A percentile compares a stretch with the other conserved stretches of the same genome.
phyloP scores from a whole-genome alignment of 2,329 filamentous ascomycete genomes.

The Diaporthe nobilis region DNA sequence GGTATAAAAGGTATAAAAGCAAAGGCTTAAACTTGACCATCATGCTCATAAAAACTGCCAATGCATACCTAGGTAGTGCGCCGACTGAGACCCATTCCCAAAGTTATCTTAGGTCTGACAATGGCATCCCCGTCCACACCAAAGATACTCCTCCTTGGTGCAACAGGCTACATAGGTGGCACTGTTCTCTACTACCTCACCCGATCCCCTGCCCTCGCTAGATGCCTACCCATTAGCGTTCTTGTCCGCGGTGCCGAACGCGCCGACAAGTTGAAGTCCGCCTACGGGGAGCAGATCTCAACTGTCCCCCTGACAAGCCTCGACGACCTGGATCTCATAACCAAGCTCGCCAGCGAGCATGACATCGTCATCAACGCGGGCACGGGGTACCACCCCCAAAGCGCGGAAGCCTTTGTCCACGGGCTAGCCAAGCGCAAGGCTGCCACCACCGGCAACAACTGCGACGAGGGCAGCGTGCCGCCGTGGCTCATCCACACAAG shows the following conservation, averaged over 20 bases:
- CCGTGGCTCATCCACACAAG: conserved; percentile 50
- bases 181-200: conserved; percentile 46
- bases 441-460: neutral
- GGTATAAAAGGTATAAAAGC: neutral
- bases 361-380: conserved; percentile 61
- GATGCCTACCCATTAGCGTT: conserved; percentile 42
- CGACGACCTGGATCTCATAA: conserved; percentile 45
- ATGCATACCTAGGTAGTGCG: neutral
- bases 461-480: neutral
- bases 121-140: conserved; percentile 10
- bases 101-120: neutral
- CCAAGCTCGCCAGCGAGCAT: conserved; percentile 45
- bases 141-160: conserved; percentile 47
- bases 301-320: conserved; percentile 46
- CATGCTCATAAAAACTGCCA: neutral
- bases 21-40: neutral
- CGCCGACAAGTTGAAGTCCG: conserved; percentile 5
- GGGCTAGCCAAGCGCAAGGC: conserved; percentile 54
- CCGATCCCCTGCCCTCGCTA: conserved; percentile 44
- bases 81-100: neutral
- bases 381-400: conserved; percentile 53
- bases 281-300: conserved; percentile 43
- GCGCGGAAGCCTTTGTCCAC: conserved; percentile 57
- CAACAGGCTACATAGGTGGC: conserved; percentile 50
- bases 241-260: conserved; percentile 45